These are phyloP conservation scores for Alectoria sarmentosa DNA, from an alignment of 495 filamentous ascomycete species.

Conservation along the genomic window DNA sequence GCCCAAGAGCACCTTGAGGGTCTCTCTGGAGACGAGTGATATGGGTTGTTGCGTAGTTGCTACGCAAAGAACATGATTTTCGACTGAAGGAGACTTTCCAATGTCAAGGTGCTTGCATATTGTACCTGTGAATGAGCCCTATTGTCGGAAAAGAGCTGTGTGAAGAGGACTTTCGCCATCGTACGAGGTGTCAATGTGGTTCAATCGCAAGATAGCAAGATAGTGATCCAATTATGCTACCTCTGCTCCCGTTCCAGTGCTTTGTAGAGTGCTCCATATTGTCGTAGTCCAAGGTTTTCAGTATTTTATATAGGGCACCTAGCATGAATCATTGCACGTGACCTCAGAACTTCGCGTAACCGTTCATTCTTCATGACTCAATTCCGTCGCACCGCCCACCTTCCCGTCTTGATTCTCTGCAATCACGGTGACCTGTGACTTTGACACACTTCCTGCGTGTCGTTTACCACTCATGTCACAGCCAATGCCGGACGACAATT, in stretches of 20 bases:
- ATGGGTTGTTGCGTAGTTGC: not conserved
- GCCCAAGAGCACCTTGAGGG: constrained; percentile 39
- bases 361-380: not conserved
- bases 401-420: not conserved
- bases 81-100: not conserved
- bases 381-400: not conserved
- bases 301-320: not conserved
- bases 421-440: not conserved
- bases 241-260: not conserved
- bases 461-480: constrained; percentile 16
- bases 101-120: too few species aligned
- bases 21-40: constrained; percentile 7
- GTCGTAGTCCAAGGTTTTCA: too few species aligned
- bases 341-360: not conserved
- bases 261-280: not conserved
- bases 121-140: not conserved
- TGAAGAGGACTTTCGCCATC: not conserved
- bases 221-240: not conserved
- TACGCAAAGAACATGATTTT: not conserved
- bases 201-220: not conserved
- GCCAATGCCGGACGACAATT: constrained; percentile 17
- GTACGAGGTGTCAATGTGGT: not conserved
- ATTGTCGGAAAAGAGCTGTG: not conserved
- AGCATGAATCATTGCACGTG: not conserved
- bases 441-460: not conserved